phyloP scores from a whole-genome alignment of 352 stramenopile genomes.

The Plasmopara viticola region DNA sequence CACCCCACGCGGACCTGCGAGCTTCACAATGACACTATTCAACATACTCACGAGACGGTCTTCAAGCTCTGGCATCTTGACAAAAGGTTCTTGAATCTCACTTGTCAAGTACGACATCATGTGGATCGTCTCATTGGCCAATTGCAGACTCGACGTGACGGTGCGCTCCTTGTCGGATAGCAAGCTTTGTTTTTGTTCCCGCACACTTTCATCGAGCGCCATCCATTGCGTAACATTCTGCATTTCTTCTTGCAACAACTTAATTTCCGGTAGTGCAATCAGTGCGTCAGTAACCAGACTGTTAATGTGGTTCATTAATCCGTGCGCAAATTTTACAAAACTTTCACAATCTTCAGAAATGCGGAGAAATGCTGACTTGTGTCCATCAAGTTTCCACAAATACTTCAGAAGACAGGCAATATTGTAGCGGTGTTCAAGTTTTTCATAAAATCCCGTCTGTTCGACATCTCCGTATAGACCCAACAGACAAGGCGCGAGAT shows the following conservation, averaged over 20 bases:
- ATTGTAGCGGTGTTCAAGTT: conserved; percentile 94
- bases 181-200: conserved; percentile 84
- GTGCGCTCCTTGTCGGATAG: conserved; percentile 86
- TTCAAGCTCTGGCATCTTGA: conserved; percentile 90
- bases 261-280: conserved; percentile 94
- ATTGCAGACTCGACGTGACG: conserved; percentile 89
- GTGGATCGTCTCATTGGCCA: conserved; percentile 97
- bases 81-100: conserved; percentile 91
- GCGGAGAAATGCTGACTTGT: conserved; percentile 91
- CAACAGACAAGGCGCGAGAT: conserved; percentile 93
- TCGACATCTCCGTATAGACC: conserved; percentile 98
- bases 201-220: conserved; percentile 85
- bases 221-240: conserved; percentile 70
- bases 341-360: conserved; percentile 90
- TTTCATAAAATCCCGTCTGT: conserved; percentile 97
- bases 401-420: conserved; percentile 96
- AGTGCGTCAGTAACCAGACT: conserved; percentile 93
- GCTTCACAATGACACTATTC: conserved; percentile 93
- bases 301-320: conserved; percentile 99
- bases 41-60: conserved; percentile 95
- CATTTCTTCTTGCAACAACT: conserved; percentile 89
- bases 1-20: conserved; percentile 89
- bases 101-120: conserved; percentile 97
- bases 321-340: conserved; percentile 98
- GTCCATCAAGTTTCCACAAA: conserved; percentile 92